Base-by-base conservation (phyloP, 2,329 filamentous ascomycete species). In the Pezizomycotina sp. region DNA sequence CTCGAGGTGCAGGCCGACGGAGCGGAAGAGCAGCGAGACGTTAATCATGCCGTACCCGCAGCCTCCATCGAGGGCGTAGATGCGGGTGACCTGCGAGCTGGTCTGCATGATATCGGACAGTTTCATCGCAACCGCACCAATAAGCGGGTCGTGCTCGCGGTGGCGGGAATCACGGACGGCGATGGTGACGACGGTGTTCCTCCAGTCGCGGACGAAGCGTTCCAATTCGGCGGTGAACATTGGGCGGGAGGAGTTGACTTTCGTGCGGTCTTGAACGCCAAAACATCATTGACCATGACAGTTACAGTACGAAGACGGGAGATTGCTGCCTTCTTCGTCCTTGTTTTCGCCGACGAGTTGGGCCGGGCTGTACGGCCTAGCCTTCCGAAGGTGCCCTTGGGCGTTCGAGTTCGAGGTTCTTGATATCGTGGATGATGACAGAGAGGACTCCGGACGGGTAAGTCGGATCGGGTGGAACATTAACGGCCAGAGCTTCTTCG, bases 161-260 rank as follows among this genome's bases (percentile, higher is more conserved):
- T 93, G 80, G 21, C 86, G 73, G 7, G 78, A 74, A 54, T 95
- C 86, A 16, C 89, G 77, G 10, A 93, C 83, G 1, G 81, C 79
- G 31, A 95, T 66, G 0, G 84, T 93, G 35, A 92, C 68, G 38
- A 93, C 78, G 28, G 71, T 68, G 12, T 80, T 89, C 46, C 82
- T 69, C 89, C 89, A 98, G 53, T 98, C 86, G 14, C 86, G 76
- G 19, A 95, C 63, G 50, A 95, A 95, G 8, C 77, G 71, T 54
- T 98, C 89, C 0, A 84, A 93, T 42, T 86, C 86, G 3, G 89
- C 84, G 50, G 95, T 93, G 66, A 92, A 95, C 47, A 95, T 93
- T 1, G 89, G 89, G 55, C 91, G 84, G 34, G 81, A 91, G 22
- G 79, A 91, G 5, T 92, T 78, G 3, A 84, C 84, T 63, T 98